phyloP scores from a whole-genome alignment of 805 yeast species.

The Kluyveromyces lactis region DNA sequence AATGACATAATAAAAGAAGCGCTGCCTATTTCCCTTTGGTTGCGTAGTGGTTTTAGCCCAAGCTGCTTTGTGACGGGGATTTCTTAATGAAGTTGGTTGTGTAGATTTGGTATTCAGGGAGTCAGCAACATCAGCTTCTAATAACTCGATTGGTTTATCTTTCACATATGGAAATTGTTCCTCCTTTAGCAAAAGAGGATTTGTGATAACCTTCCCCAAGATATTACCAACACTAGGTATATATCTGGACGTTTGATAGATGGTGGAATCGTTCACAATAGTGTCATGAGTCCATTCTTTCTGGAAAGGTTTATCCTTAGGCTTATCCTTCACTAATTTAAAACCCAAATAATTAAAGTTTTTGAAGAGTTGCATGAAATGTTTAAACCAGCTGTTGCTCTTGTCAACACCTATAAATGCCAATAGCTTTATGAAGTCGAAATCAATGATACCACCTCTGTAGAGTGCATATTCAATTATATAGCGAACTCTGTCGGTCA shows the following conservation, averaged over 20 bases:
- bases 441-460: conserved; percentile 71
- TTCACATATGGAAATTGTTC: conserved; percentile 63
- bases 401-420: conserved; percentile 40
- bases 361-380: conserved; percentile 45
- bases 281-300: conserved; percentile 50
- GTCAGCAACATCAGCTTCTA: conserved; percentile 29
- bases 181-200: conserved; percentile 42
- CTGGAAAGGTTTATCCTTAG: conserved; percentile 36
- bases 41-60: conserved; percentile 51
- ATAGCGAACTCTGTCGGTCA: conserved; percentile 65
- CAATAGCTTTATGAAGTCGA: conserved; percentile 64
- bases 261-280: conserved; percentile 27
- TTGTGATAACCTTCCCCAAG: conserved; percentile 41
- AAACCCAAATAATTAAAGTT: conserved; percentile 55
- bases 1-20: conserved; percentile 71
- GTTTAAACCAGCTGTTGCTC: conserved; percentile 32
- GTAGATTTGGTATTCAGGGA: conserved; percentile 27
- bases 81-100: conserved; percentile 49
- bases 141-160: conserved; percentile 55
- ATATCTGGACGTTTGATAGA: conserved; percentile 61
- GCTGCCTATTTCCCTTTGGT: conserved; percentile 43
- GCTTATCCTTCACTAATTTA: conserved; percentile 38
- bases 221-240: conserved; percentile 61
- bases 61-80: conserved; percentile 63
- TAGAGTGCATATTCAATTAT: conserved; percentile 68